Conservation (phyloP, 805 yeast species). For the Kuraishia capsulata region DNA sequence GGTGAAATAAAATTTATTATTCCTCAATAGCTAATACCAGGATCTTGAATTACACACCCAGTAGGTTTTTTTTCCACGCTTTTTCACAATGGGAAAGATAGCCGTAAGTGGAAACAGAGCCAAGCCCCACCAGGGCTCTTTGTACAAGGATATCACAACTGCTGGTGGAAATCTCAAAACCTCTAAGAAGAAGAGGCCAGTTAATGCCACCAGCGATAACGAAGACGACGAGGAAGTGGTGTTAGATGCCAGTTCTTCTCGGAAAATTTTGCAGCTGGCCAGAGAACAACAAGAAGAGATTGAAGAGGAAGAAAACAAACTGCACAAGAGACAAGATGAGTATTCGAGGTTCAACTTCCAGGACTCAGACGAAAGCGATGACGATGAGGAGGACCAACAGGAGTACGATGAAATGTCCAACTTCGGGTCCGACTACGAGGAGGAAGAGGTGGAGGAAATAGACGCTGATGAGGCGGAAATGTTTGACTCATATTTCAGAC, state of each 20-base stretch:
- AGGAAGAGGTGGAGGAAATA: conserved; percentile 50
- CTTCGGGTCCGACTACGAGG: conserved; percentile 26
- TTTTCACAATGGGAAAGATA: conserved; percentile 67
- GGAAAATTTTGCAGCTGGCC: conserved; percentile 84
- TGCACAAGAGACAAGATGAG: conserved; percentile 9
- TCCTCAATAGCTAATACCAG: too few species aligned
- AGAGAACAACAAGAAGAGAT: conserved; percentile 89
- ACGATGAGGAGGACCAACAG: conserved; percentile 18
- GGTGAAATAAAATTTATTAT: conserved; percentile 1
- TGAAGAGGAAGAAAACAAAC: conserved; percentile 50
- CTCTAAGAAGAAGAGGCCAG: conserved; percentile 16
- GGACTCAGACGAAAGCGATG: conserved; percentile 22
- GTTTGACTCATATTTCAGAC: conserved; percentile 67
- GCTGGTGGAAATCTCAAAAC: conserved; percentile 62
- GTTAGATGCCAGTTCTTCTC: conserved; percentile 74
- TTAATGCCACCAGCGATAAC: conserved; percentile 17
- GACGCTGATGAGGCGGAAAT: conserved; percentile 78
- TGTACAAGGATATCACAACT: conserved; percentile 69
- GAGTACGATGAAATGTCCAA: conserved; percentile 20
- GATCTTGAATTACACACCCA: too few species aligned
- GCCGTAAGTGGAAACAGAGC: conserved; percentile 38
- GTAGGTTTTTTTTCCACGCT: too few species aligned
- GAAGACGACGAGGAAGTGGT: conserved; percentile 47
- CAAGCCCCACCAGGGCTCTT: conserved; percentile 72
- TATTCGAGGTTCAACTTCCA: conserved; percentile 20